phyloP scores from a whole-genome alignment of 2,329 filamentous ascomycete genomes.

The Fusarium globosum region DNA sequence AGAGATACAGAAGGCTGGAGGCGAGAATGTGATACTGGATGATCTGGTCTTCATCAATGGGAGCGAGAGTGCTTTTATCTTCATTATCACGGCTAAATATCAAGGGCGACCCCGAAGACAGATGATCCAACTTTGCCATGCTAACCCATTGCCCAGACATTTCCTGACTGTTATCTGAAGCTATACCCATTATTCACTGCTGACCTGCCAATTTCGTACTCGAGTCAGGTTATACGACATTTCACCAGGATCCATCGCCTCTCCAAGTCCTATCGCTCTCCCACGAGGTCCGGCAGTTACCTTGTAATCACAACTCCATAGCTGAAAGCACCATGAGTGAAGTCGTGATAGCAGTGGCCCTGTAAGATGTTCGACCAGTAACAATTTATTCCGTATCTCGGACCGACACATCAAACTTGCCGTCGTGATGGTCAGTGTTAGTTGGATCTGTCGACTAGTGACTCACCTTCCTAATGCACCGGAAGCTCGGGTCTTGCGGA shows the following conservation, averaged over 20 bases:
- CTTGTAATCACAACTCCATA: too few species aligned
- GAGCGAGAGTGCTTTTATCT: rapidly evolving
- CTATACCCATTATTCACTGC: rapidly evolving
- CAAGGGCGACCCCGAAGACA: not conserved
- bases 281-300: not conserved
- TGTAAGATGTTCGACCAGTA: rapidly evolving
- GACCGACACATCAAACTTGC: not conserved
- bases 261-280: not conserved
- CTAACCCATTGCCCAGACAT: rapidly evolving
- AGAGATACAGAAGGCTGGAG: rapidly evolving
- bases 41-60: rapidly evolving
- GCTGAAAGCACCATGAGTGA: too few species aligned
- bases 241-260: not conserved
- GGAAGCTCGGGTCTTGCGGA: not conserved
- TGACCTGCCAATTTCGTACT: not conserved
- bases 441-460: not conserved
- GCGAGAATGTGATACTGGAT: rapidly evolving
- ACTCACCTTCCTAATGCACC: not conserved
- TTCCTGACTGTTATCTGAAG: not conserved
- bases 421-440: not conserved
- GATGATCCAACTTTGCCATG: rapidly evolving
- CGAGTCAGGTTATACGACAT: not conserved
- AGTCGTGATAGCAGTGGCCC: not conserved
- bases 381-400: not conserved
- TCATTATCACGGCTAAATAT: rapidly evolving